phyloP scores from a whole-genome alignment of 306 rosid species.

The Cicer arietinum region DNA sequence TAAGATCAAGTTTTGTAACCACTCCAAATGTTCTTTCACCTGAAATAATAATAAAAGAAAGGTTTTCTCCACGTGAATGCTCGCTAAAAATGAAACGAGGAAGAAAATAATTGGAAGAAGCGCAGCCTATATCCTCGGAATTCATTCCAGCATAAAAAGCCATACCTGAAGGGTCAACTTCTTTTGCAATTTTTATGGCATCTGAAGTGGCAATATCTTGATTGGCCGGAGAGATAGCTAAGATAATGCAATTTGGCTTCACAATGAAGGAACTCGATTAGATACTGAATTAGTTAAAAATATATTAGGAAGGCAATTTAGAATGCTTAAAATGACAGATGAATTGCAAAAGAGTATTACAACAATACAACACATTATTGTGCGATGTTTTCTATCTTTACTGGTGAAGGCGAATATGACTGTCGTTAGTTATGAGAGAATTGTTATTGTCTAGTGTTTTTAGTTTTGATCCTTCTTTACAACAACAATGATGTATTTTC shows the following conservation, averaged over 20 bases:
- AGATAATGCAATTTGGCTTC: conserved; percentile 96
- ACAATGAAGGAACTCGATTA: conserved; percentile 54
- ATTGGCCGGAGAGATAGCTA: conserved; percentile 98
- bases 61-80: neutral
- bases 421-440: neutral
- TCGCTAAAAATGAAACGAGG: conserved; percentile 27
- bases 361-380: neutral
- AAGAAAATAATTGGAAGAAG: conserved; percentile 30
- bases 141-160: conserved; percentile 36
- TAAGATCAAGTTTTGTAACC: conserved; percentile 93
- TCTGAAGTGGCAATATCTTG: conserved; percentile 99
- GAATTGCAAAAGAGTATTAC: conserved; percentile 10
- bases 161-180: conserved; percentile 96
- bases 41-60: conserved; percentile 45
- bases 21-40: conserved; percentile 99
- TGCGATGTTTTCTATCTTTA: conserved; percentile 4
- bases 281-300: conserved; percentile 14
- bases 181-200: conserved; percentile 94
- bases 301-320: conserved; percentile 28
- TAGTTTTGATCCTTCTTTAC: conserved; percentile 8
- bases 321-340: conserved; percentile 13
- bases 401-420: neutral
- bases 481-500: neutral
- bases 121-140: conserved; percentile 31
- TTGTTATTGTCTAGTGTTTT: neutral